Base-by-base conservation (phyloP, 2,329 filamentous ascomycete species). In the Talaromyces piceae region DNA sequence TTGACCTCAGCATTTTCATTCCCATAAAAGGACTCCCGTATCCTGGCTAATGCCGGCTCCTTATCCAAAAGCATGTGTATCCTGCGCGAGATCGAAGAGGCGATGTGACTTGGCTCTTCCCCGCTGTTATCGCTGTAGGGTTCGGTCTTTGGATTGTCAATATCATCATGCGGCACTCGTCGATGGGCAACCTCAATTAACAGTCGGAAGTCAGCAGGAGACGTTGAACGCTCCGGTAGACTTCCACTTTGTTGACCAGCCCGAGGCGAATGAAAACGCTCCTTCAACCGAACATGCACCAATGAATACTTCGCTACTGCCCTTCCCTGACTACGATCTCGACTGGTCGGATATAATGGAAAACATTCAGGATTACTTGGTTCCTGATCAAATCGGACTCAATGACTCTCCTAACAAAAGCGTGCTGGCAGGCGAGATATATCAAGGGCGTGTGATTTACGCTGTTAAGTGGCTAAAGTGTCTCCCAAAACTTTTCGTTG, bases 321-420 rank as follows among this genome's bases (percentile, higher is more conserved):
- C 28, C 6, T 52, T 52, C 22, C 50, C 50, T 13, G 50, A 52
- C 20, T 43, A 44, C 12, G 25, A 49, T 12, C 50, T 52, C 13
- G 50, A 52, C 25, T 52, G 50, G 50, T 12, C 45, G 28, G 50
- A 52, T 49, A 41, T 52, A 18, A 52, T 52, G 50, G 26, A 13
- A 16, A 43, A 52, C 30, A 41, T 52, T 8, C 28, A 52, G 13
- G 26, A 33, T 20, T 52, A 43, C 27, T 20, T 26, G n/a, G 50
- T 52, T 22, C 50, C 50, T 13, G 50, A 52, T 20, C 33, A 44
- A 18, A 18, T 52, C 4, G 31, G 30, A 12, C 9, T 18, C n/a
- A 31, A 41, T 13, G 25, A 41, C 37, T 31, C 45, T 11, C 50
- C 50, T 8, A 43, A 23, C 4, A 52, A 28, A 16, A 52, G 22